phyloP scores from a whole-genome alignment of 441 rosid genomes.

The Pelargonium australe region DNA sequence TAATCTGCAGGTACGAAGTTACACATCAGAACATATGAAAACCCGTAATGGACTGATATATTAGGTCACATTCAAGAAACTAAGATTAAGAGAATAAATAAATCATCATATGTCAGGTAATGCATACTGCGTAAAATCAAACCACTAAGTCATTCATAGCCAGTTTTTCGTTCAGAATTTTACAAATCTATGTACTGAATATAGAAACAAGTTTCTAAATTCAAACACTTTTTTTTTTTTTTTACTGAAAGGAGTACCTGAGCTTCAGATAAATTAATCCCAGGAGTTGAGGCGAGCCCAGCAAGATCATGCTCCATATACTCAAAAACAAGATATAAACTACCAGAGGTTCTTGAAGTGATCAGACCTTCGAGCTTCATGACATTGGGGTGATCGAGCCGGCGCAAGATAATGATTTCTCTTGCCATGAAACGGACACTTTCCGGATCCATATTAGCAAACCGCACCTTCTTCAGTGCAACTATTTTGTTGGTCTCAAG shows the following conservation, averaged over 20 bases:
- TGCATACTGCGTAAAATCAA: neutral
- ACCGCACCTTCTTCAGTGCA: slow-evolving; percentile 92
- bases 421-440: slow-evolving; percentile 99
- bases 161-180: no score
- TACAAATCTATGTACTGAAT: neutral
- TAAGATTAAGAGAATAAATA: slow-evolving; percentile 4
- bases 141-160: neutral
- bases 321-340: slow-evolving; percentile 88
- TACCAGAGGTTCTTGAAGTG: slow-evolving; percentile 96
- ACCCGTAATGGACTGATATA: neutral
- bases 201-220: neutral
- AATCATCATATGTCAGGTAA: neutral
- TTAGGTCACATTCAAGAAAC: neutral
- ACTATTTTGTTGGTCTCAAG: slow-evolving; percentile 84
- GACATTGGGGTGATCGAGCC: slow-evolving; percentile 88
- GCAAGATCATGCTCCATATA: slow-evolving; percentile 99
- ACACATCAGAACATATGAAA: neutral
- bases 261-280: slow-evolving; percentile 70
- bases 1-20: slow-evolving; percentile 46
- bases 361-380: slow-evolving; percentile 92
- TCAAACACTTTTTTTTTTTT: neutral
- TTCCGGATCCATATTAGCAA: slow-evolving; percentile 93
- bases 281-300: slow-evolving; percentile 87
- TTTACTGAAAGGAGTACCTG: slow-evolving; percentile 40
- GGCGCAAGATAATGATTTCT: slow-evolving; percentile 85